Base-by-base conservation (phyloP, 2,329 filamentous ascomycete species). In the Penicillium polonicum region DNA sequence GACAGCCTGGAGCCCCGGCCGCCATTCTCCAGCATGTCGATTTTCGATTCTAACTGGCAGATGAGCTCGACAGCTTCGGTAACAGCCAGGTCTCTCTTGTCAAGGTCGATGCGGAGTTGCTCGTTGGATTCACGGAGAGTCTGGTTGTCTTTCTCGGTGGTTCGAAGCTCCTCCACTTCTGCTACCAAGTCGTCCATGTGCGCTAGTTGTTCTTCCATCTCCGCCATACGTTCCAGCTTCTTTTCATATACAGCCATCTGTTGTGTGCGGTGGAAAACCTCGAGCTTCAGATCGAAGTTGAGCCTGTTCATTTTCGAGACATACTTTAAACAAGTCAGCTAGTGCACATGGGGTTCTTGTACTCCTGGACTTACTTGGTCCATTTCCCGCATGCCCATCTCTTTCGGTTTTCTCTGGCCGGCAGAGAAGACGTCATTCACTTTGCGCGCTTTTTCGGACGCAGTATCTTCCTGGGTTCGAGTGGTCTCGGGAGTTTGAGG, bases 41-140 rank as follows among this genome's bases (percentile, higher is more conserved):
- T 61, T 58, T 71, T 76, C 5, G 67, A 64, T 68, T 79, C 77
- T 4, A 79, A 64, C 46, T 76, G 72, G 60, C 76, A 78, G 21
- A 79, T 79, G 21, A 78, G 60, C 12, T 74, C 70, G 3, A 78
- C 76, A 0, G 77, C 77, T 57, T 79, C 77, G 17, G 72, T 70
- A 9, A 79, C 69, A 1, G 76, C 77, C 46, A 74, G 68, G 51
- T 78, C 73, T 50, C 75, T 71, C 49, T 71, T 74, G 35, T 76
- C 72, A 15, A 78, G 67, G 42, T 77, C 74, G 9, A 65, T 62
- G 38, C 70, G 68, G 17, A 78, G 62, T 39, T 73, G 64, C 39
- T 75, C 70, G 52, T 78, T 78, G 2, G 69, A 69, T 44, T 76
- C 72, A 27, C 70, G 70, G 17, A 77, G 59, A 19, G 67, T 62